Conservation (phyloP, 768 basidiomycete genomes). For the Pulveroboletus sp. region DNA sequence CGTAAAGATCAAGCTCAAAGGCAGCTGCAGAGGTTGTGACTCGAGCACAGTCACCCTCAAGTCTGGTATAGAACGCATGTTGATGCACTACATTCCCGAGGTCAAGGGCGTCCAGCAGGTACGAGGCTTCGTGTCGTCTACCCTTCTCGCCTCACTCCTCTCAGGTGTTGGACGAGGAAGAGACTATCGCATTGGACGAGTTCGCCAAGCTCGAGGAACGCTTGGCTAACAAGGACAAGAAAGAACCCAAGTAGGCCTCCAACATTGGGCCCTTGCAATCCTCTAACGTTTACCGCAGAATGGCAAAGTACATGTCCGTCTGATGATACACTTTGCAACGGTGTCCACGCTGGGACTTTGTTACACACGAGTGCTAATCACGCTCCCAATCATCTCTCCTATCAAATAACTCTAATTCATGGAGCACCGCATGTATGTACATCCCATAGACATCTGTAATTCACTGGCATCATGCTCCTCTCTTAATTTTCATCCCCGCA, state of each 20-base stretch:
- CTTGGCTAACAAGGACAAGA: constrained; percentile 43
- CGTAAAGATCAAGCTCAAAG: constrained; percentile 90
- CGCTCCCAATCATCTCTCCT: too few species aligned
- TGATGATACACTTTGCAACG: too few species aligned
- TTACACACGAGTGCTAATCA: too few species aligned
- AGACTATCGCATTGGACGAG: constrained; percentile 79
- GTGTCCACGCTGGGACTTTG: too few species aligned
- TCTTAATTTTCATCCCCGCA: too few species aligned
- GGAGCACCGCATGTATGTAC: too few species aligned
- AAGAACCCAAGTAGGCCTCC: constrained; percentile 45
- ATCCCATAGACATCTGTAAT: too few species aligned
- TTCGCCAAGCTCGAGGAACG: constrained; percentile 84
- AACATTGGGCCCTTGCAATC: background rate
- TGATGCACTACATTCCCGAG: constrained; percentile 98
- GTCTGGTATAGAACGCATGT: constrained; percentile 95
- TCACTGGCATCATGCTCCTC: too few species aligned
- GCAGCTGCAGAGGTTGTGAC: constrained; percentile 93
- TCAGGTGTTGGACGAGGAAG: constrained; percentile 88
- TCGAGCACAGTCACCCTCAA: constrained; percentile 95
- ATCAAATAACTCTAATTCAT: too few species aligned
- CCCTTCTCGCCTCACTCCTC: constrained; percentile 5
- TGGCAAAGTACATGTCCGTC: constrained; percentile 82
- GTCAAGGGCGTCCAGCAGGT: constrained; percentile 91
- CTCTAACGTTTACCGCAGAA: constrained; percentile 38
- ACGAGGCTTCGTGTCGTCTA: constrained; percentile 2